These are phyloP conservation scores for Zasmidium citrigriseum DNA, from an alignment of 2,329 filamentous ascomycete genomes.

Conservation along the genomic window DNA sequence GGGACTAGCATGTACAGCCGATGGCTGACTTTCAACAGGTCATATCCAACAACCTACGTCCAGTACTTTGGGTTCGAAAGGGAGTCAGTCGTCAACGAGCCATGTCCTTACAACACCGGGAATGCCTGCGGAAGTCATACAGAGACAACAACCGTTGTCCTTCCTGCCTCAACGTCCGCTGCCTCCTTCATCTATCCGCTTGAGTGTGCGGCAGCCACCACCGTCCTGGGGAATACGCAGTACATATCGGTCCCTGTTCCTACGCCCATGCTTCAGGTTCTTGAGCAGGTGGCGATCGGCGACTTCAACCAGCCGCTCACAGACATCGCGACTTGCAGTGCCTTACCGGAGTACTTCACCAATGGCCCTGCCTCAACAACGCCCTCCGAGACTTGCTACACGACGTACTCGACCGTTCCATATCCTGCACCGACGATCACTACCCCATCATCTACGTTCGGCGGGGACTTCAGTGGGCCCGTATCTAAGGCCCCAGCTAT, in stretches of 20 bases:
- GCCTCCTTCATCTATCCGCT: constrained; percentile 3
- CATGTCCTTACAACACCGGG: not conserved
- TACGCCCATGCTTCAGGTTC: not conserved
- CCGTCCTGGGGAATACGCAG: not conserved
- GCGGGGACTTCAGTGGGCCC: no score
- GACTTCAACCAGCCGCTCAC: not conserved
- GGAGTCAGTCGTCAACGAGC: not conserved
- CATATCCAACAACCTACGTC: constrained; percentile 7
- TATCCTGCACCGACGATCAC: not conserved
- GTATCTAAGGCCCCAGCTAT: no score
- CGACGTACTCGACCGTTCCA: not conserved
- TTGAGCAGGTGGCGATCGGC: not conserved
- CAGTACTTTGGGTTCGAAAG: constrained; percentile 7
- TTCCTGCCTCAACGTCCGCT: not conserved
- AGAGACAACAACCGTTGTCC: not conserved
- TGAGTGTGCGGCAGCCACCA: not conserved
- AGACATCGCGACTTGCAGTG: not conserved
- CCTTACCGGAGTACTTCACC: not conserved
- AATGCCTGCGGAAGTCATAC: not conserved
- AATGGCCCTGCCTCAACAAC: not conserved
- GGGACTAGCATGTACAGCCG: no score
- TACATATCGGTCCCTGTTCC: not conserved
- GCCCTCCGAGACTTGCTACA: not conserved
- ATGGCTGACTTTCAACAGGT: not conserved
- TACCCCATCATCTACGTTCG: not conserved